Evolutionary conservation across 805 yeast species (phyloP).

Genomic region (Kluyveromyces nonfermentans): DNA sequence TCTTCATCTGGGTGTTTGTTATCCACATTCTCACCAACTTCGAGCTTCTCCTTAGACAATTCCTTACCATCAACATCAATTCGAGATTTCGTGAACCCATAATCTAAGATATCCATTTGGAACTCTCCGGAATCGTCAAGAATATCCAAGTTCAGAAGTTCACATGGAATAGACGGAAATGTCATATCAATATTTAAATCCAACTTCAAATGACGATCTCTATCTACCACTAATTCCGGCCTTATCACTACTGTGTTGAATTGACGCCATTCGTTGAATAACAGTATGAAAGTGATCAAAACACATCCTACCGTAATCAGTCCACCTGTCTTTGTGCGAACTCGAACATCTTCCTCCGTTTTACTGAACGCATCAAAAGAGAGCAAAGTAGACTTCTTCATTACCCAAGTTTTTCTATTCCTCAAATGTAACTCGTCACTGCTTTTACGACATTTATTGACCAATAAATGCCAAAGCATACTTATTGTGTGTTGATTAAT

Average conservation of each 20-base stretch:
- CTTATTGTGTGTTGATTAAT: not conserved
- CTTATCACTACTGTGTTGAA: slow-evolving; percentile 57
- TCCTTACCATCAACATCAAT: slow-evolving; percentile 44
- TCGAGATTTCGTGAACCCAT: slow-evolving; percentile 66
- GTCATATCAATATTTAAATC: slow-evolving; percentile 74
- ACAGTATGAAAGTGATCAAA: slow-evolving; percentile 48
- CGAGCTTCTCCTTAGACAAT: slow-evolving; percentile 33
- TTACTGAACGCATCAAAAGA: slow-evolving; percentile 86
- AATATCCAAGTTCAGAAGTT: slow-evolving; percentile 67
- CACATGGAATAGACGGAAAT: slow-evolving; percentile 84
- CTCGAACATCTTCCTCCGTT: slow-evolving; percentile 87
- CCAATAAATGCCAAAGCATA: too few relatives aligned
- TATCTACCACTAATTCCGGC: slow-evolving; percentile 85
- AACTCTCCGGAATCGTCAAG: slow-evolving; percentile 84
- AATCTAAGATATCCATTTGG: slow-evolving; percentile 59
- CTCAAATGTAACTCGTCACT: not conserved
- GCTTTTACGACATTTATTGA: too few relatives aligned
- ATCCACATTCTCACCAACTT: slow-evolving; percentile 31
- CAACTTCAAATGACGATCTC: slow-evolving; percentile 64
- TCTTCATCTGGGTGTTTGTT: slow-evolving; percentile 31
- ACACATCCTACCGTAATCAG: slow-evolving; percentile 68
- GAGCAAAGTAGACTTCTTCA: slow-evolving; percentile 29
- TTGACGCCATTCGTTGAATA: slow-evolving; percentile 67
- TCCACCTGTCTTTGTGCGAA: slow-evolving; percentile 87
- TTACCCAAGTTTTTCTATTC: not conserved